Percentiles rank a stretch among this genome's conserved stretches.
Evolutionary conservation across 192 early-diverging fungal genomes (phyloP).

Genomic region (Gamsiella multidivaricata): DNA sequence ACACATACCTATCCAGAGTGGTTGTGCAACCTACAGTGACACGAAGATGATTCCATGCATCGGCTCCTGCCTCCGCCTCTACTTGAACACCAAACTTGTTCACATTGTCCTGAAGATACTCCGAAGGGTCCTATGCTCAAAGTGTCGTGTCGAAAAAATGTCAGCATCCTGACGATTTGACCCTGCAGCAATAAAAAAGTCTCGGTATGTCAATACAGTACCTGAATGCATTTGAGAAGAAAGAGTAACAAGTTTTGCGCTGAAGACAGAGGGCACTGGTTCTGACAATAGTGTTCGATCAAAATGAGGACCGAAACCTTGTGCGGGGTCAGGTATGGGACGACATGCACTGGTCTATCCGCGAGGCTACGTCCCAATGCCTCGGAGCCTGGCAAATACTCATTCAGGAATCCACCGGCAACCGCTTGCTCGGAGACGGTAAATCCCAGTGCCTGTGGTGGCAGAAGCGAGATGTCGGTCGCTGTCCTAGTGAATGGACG

Average conservation of each 20-base stretch:
- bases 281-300: constrained; percentile 31
- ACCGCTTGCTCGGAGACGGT: background rate
- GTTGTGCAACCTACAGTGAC: background rate
- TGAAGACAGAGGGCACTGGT: constrained; percentile 6
- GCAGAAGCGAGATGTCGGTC: constrained; percentile 31
- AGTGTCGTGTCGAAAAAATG: background rate
- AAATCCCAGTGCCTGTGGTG: constrained; percentile 13
- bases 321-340: constrained; percentile 42
- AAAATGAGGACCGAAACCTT: constrained; percentile 41
- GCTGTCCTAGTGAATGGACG: constrained; percentile 32
- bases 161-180: background rate
- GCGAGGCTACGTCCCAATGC: background rate
- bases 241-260: constrained; percentile 15
- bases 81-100: constrained; percentile 16
- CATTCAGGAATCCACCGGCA: background rate
- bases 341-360: constrained; percentile 14
- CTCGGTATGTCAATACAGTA: background rate
- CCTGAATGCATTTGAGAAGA: constrained; percentile 41
- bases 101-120: constrained; percentile 27
- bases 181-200: background rate
- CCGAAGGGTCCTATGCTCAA: constrained; percentile 23
- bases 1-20: background rate
- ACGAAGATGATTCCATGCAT: constrained; percentile 12
- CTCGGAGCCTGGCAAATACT: background rate
- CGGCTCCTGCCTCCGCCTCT: background rate